Conservation (phyloP, 345 rosid species). For the Salix arbutifolia region DNA sequence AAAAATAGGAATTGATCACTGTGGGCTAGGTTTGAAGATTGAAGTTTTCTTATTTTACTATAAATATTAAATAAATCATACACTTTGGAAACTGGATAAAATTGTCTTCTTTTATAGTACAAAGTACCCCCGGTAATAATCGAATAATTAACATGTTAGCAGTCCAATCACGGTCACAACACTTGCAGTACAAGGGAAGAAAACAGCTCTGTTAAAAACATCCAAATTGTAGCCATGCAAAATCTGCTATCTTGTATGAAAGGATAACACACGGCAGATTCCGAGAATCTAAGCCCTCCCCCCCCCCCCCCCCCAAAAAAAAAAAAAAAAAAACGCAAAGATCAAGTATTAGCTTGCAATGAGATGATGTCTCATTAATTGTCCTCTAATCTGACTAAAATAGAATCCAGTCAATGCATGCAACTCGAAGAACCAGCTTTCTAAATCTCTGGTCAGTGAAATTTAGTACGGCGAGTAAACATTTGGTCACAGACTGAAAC, state of each 20-base stretch:
- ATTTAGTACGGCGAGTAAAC: constrained; percentile 27
- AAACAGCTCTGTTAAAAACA: constrained; percentile 13
- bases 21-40: background rate
- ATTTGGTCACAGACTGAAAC: constrained; percentile 18
- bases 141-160: too few species aligned
- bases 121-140: too few species aligned
- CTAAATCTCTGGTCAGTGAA: constrained; percentile 11
- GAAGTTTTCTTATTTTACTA: background rate
- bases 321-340: background rate
- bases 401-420: background rate
- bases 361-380: background rate
- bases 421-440: background rate
- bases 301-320: too few species aligned
- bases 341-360: background rate
- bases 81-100: background rate
- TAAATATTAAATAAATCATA: too few species aligned
- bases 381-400: background rate
- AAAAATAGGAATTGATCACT: too few species aligned
- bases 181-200: background rate
- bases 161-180: background rate
- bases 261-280: background rate
- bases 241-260: constrained; percentile 34
- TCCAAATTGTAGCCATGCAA: constrained; percentile 29
- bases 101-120: too few species aligned
- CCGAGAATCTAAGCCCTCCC: background rate